Base-by-base conservation (phyloP, 2,329 filamentous ascomycete genomes). In the Reticulascus tulasneorum region DNA sequence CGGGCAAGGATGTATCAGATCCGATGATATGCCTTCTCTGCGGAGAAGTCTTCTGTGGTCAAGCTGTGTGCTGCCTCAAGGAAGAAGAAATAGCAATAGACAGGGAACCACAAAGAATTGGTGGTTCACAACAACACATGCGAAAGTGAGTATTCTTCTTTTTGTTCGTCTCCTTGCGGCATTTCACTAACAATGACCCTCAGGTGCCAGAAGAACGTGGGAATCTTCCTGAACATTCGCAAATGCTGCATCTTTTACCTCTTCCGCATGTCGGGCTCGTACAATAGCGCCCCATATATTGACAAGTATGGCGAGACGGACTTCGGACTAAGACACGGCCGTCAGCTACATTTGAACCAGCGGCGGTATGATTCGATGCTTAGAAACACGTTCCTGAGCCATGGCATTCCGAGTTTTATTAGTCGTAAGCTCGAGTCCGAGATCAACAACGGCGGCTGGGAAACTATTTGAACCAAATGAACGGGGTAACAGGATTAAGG, bases 381-480 rank as follows among this genome's bases (percentile, higher is more conserved):
- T 38, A 75, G 93, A 33, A 86, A 83, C 48, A 80, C 90, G 27
- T 96, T 94, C 83, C 69, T 97, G 41, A 78, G 81, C 32, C 89
- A 96, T 51, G 83, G 85, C 5, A 79, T 98, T 19, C 90, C 90
- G 23, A 94, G 86, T 48, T 81, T 88, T 29, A 95, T 98, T 56
- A 86, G 85, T 47, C 75, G 93, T 47, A 91, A 88, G 62, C 63
- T 98, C 47, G 93, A 98, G 67, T 84, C 87, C 11, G 93, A 98
- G 59, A 88, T 96, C 28, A 98, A 98, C 56, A 96, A 88, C 51
- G 93, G 93, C 1, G 93, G 93, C 0, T 98, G 93, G 93, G 93
- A 98, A 67, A 96, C 80, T n/a, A 72, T 80, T 34, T 76, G 50
- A 65, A 15, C 5, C 15, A 15, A 12, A 6, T 13, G n/a, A n/a